Evolutionary conservation across 2,329 filamentous ascomycete species (phyloP).

Genomic region (Aspergillus viridinutans): DNA sequence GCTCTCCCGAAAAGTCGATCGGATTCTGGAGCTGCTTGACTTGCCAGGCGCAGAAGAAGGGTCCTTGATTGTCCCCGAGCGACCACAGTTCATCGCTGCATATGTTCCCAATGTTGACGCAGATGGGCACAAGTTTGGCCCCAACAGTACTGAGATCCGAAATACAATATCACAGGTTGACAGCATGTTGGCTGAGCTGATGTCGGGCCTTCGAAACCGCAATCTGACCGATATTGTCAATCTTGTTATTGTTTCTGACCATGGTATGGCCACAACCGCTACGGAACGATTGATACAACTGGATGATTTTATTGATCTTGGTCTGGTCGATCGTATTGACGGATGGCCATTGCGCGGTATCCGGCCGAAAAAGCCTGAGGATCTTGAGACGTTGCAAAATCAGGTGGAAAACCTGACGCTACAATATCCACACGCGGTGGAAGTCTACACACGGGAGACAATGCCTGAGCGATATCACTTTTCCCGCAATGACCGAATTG

Average conservation of each 20-base stretch:
- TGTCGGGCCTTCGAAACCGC: slow-evolving; percentile 69
- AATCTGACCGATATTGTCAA: slow-evolving; percentile 91
- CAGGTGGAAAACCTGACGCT: slow-evolving; percentile 52
- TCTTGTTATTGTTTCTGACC: slow-evolving; percentile 91
- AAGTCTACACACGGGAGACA: slow-evolving; percentile 79
- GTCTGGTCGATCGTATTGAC: slow-evolving; percentile 75
- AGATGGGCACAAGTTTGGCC: slow-evolving; percentile 82
- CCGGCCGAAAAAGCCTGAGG: slow-evolving; percentile 65
- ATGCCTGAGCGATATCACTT: slow-evolving; percentile 97
- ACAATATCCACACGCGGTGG: slow-evolving; percentile 60
- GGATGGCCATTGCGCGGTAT: slow-evolving; percentile 93
- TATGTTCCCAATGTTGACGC: slow-evolving; percentile 92
- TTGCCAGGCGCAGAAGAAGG: slow-evolving; percentile 66
- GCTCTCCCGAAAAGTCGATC: slow-evolving; percentile 69
- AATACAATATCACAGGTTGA: slow-evolving; percentile 76
- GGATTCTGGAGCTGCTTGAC: slow-evolving; percentile 80
- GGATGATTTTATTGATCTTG: slow-evolving; percentile 78
- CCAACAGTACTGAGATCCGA: slow-evolving; percentile 89
- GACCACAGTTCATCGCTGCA: slow-evolving; percentile 87
- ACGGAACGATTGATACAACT: slow-evolving; percentile 76
- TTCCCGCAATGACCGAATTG: slow-evolving; percentile 79
- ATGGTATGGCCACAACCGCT: slow-evolving; percentile 96
- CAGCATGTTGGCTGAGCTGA: slow-evolving; percentile 71
- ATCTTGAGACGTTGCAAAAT: slow-evolving; percentile 66
- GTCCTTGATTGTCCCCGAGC: slow-evolving; percentile 49